Evolutionary conservation across 768 basidiomycete species (phyloP), one percentile per base, ranked within the genome.

Genomic region (Suillus lakei): DNA sequence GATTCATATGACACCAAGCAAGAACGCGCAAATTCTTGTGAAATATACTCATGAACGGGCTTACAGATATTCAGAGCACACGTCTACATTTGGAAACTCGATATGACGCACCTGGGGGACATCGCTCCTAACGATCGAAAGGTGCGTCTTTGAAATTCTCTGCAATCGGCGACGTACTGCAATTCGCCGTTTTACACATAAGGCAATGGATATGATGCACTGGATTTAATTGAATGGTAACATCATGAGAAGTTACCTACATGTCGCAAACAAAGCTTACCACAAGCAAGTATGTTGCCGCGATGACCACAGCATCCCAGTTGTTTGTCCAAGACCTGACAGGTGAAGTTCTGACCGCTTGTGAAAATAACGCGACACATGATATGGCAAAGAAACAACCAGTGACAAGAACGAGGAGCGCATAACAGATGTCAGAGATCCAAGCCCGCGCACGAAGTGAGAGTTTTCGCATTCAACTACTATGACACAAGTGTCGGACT

Each of bases 11-110:
- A 82, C 68, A 93, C 83, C 46, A 92, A 78, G 75, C 90, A 92
- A 23, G 87, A 80, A 30, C 92, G 89, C n/a, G 87, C 83, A 74
- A 89, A 92, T 72, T 95, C 92, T 72, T 90, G 89, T 60, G 84
- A 80, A 64, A 93, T 85, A 68, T 89, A 91, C 63, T 84, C 81
- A 69, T 87, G 85, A 23, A 93, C 89, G 7, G 82, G 74, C 91
- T 93, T 67, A 28, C 43, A 38, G 26, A 43, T 46, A 23, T 59
- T 44, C 36, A 69, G 56, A 51, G 56, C 50, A 9, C 50, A 53
- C 48, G 7, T 32, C 46, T 46, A 51, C 66, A 41, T 34, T 30
- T 62, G 34, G 32, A 28, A 9, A 51, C 41, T 1, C n/a, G 44
- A 38, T n/a, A 32, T 53, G 15, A 64, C 72, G 6, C 60, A 88